Percentiles rank a stretch among this genome's conserved stretches.
phyloP scores from a whole-genome alignment of 2,329 filamentous ascomycete species.

The Penicillium sp. region DNA sequence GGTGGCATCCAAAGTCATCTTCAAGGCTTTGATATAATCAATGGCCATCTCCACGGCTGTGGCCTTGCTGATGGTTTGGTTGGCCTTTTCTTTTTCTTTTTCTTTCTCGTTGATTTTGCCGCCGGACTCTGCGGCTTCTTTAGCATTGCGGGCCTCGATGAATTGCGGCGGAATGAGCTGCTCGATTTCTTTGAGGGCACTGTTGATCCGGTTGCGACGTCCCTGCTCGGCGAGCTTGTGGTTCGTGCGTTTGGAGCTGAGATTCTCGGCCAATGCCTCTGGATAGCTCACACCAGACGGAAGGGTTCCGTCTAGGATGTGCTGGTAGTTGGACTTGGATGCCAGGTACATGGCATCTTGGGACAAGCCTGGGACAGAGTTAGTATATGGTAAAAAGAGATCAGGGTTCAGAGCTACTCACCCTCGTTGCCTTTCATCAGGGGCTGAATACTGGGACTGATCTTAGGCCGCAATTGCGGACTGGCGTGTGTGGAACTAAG shows the following conservation, averaged over 20 bases:
- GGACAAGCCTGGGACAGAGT: constrained; percentile 43
- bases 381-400: background rate
- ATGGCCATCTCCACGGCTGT: constrained; percentile 98
- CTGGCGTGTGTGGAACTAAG: constrained; percentile 75
- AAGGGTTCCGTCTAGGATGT: constrained; percentile 89
- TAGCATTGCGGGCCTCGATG: constrained; percentile 46
- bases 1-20: constrained; percentile 69
- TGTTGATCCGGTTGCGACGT: constrained; percentile 91
- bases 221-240: constrained; percentile 99
- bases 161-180: constrained; percentile 69
- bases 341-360: constrained; percentile 75
- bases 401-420: constrained; percentile 42
- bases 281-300: constrained; percentile 90
- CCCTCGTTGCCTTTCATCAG: constrained; percentile 71
- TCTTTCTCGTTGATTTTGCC: constrained; percentile 45
- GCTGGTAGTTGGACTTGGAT: constrained; percentile 97
- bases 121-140: constrained; percentile 43
- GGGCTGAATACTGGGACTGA: constrained; percentile 93
- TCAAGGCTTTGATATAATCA: constrained; percentile 85
- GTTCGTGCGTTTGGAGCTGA: constrained; percentile 94
- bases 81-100: constrained; percentile 48
- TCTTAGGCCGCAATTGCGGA: constrained; percentile 82
- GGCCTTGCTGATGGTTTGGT: constrained; percentile 81
- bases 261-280: constrained; percentile 84
- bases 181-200: constrained; percentile 88